phyloP scores from a whole-genome alignment of 2,329 filamentous ascomycete species.

The Ophiostoma triangulosporum region DNA sequence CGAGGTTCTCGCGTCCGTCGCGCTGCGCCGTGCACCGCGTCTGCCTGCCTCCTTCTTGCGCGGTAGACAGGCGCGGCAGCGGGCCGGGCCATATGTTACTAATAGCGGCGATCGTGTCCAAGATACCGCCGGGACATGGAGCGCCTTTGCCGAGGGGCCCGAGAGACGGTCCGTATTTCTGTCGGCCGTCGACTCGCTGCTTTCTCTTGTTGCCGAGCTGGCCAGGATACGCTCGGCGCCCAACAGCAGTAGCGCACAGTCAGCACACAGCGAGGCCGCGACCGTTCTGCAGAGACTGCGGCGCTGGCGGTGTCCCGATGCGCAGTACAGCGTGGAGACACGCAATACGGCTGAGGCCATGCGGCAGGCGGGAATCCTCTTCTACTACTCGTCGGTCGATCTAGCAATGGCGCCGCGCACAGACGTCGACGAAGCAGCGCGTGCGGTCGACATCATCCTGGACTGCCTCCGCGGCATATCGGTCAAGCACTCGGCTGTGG shows the following conservation, averaged over 20 bases:
- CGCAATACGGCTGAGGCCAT: conserved; percentile 6
- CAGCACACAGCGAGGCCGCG: too few species aligned
- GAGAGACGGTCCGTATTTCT: conserved; percentile 1
- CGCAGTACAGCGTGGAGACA: neutral
- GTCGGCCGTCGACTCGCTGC: conserved; percentile 4
- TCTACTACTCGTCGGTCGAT: neutral
- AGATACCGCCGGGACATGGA: too few species aligned
- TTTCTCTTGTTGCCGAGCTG: conserved; percentile 5
- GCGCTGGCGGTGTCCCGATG: conserved; percentile 1
- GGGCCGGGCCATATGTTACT: too few species aligned
- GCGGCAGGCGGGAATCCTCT: conserved; percentile 3
- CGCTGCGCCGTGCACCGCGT: neutral
- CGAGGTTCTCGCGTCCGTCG: conserved; percentile 1
- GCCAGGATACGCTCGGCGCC: neutral
- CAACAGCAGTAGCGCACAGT: too few species aligned
- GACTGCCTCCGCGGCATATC: neutral
- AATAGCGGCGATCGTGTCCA: too few species aligned
- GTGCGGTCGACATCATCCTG: too few species aligned
- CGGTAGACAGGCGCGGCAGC: too few species aligned
- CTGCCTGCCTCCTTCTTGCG: neutral
- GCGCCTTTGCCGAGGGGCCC: neutral
- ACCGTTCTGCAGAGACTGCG: neutral
- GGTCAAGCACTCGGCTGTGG: neutral
- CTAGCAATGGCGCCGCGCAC: too few species aligned
- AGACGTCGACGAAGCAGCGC: too few species aligned